Evolutionary conservation across 306 rosid species (phyloP).

Genomic region (Glycine latifolia): DNA sequence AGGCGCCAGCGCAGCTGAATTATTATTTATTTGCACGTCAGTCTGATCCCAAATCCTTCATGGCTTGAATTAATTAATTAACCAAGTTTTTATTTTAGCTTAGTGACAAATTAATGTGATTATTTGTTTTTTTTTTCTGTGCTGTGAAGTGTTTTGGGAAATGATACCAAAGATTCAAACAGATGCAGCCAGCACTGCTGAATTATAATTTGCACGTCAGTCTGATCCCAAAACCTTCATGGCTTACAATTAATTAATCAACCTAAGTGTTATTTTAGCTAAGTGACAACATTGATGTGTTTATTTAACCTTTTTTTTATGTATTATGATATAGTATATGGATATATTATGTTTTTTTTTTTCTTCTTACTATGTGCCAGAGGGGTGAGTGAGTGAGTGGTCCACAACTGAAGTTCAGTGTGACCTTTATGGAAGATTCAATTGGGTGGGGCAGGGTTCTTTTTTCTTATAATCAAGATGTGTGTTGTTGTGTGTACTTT

Average conservation of each 20-base stretch:
- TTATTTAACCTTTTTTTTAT: background rate
- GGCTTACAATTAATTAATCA: conserved; percentile 19
- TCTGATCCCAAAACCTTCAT: conserved; percentile 54
- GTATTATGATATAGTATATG: background rate
- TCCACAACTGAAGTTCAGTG: conserved; percentile 52
- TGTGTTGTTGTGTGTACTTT: conserved; percentile 44
- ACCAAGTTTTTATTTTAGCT: conserved; percentile 13
- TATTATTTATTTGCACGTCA: conserved; percentile 56
- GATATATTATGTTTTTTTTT: background rate
- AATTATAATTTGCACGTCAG: conserved; percentile 63
- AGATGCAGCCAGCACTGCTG: conserved; percentile 66
- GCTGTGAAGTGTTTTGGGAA: conserved; percentile 63
- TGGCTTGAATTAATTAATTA: conserved; percentile 26
- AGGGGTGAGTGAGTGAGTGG: conserved; percentile 52
- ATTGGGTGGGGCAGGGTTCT: conserved; percentile 56
- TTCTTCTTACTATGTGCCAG: conserved; percentile 11
- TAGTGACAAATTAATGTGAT: conserved; percentile 42
- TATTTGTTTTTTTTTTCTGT: background rate
- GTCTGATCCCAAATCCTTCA: conserved; percentile 56
- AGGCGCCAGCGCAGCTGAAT: conserved; percentile 69
- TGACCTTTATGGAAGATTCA: conserved; percentile 50
- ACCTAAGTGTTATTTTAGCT: conserved; percentile 1
- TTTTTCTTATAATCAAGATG: conserved; percentile 47
- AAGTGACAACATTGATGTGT: conserved; percentile 43
- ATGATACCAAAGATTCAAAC: conserved; percentile 76